phyloP scores from a whole-genome alignment of 169 alveolate species.

The Theileria parva region DNA sequence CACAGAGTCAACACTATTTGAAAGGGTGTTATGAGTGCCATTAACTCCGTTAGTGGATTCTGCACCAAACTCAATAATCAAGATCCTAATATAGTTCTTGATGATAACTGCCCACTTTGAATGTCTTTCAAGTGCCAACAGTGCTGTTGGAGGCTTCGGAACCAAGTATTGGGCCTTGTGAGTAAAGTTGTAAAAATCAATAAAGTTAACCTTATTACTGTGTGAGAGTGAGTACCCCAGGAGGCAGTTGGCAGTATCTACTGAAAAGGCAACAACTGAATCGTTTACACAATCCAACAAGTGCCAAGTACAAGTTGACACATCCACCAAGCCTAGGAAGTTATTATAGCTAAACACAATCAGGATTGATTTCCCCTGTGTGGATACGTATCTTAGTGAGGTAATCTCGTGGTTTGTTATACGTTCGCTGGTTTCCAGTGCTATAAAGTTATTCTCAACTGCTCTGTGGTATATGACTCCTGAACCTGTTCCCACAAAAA shows the following conservation, averaged over 20 bases:
- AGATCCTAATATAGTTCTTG: slow-evolving; percentile 49
- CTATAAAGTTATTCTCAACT: not conserved
- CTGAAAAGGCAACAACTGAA: slow-evolving; percentile 4
- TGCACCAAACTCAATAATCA: not conserved
- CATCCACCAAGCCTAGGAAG: slow-evolving; percentile 14
- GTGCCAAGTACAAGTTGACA: slow-evolving; percentile 7
- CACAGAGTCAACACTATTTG: too few species aligned
- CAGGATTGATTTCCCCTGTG: not conserved
- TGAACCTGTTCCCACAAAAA: slow-evolving; percentile 28
- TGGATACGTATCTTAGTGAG: slow-evolving; percentile 2
- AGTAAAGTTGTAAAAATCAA: slow-evolving; percentile 3
- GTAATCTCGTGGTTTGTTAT: slow-evolving; percentile 3
- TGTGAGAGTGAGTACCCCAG: slow-evolving; percentile 1
- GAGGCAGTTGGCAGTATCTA: slow-evolving; percentile 18
- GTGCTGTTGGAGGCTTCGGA: slow-evolving; percentile 45
- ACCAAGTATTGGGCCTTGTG: slow-evolving; percentile 21
- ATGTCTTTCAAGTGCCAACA: slow-evolving; percentile 32
- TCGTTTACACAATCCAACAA: slow-evolving; percentile 3
- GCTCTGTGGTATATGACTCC: slow-evolving; percentile 22
- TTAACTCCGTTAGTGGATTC: too few species aligned
- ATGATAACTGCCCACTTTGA: slow-evolving; percentile 60
- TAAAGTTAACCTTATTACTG: slow-evolving; percentile 10
- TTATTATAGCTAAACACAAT: slow-evolving; percentile 13
- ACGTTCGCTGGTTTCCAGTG: slow-evolving; percentile 8
- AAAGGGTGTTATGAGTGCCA: too few species aligned